Base-by-base conservation (phyloP, 2,329 filamentous ascomycete genomes). In the Epichloe coenophiala region DNA sequence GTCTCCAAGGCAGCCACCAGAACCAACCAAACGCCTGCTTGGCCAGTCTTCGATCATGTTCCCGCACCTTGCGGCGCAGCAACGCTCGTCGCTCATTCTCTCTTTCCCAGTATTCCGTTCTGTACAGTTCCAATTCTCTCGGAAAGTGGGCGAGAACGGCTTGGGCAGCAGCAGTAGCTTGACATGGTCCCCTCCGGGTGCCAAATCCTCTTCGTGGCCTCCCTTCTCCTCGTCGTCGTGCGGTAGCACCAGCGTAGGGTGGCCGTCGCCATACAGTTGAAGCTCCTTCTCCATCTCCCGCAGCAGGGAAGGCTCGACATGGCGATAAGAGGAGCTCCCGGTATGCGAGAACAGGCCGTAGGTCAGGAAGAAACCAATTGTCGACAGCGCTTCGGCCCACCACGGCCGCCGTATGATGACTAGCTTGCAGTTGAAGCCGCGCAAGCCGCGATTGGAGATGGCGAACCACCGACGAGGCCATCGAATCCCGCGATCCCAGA, bases 101-200 rank as follows among this genome's bases (percentile, higher is more conserved):
- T 54, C 83, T 83, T 59, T 96, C 91, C 93, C 93, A 98, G 68
- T 96, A 98, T 54, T 96, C 90, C 36, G 84, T 83, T 49, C 93
- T 79, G 67, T 94, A 98, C 15, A 91, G 75, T 62, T 98, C 93
- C 93, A 98, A 57, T 95, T 95, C 65, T 97, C 90, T 19, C 93
- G 79, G 62, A 98, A 98, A 45, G 88, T 88, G 0, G 93, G 84
- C 5, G 88, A 94, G 62, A 98, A 98, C 0, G 90, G 89, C 64
- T 98, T 98, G 1, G 93, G 88, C 11, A 96, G 77, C 7, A 98
- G 74, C 17, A 97, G 73, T 1, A 98, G 76, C 66, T 95, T 93
- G 59, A 98, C 84, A 62, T 91, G 86, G 68, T 97, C 89, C 2
- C 93, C 93, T 0, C 90, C 91, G 0, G 87, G 81, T 1, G 88